These are phyloP conservation scores for Clitocybe nebularis DNA, from an alignment of 1,284 basidiomycete genomes.

Conservation along the genomic window DNA sequence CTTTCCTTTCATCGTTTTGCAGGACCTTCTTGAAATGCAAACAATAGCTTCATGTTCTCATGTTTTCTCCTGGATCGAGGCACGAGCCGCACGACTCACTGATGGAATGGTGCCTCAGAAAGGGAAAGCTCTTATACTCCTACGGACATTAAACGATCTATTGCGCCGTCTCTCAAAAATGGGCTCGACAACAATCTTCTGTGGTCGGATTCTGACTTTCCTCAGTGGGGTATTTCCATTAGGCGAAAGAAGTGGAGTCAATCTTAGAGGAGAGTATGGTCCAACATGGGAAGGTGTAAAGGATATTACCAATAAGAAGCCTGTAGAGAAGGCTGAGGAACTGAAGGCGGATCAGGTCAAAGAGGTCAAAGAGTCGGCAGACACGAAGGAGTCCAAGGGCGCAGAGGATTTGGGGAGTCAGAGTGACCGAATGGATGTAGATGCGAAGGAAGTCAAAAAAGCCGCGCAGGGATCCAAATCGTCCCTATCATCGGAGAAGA, in stretches of 20 bases:
- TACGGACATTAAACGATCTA: slow-evolving; percentile 85
- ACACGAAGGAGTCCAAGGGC: slow-evolving; percentile 33
- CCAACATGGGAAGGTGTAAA: slow-evolving; percentile 73
- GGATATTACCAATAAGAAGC: slow-evolving; percentile 25
- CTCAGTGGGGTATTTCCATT: slow-evolving; percentile 83
- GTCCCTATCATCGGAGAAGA: slow-evolving; percentile 49
- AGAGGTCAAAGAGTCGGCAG: slow-evolving; percentile 16
- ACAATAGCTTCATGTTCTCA: slow-evolving; percentile 79
- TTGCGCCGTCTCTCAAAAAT: slow-evolving; percentile 81
- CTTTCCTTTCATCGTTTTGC: slow-evolving; percentile 59
- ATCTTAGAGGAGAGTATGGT: slow-evolving; percentile 82
- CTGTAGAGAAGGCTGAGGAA: slow-evolving; percentile 24
- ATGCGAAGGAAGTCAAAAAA: slow-evolving; percentile 34
- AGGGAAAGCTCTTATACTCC: slow-evolving; percentile 80
- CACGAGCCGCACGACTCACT: slow-evolving; percentile 60
- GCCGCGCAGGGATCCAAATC: slow-evolving; percentile 19
- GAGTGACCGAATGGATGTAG: slow-evolving; percentile 40
- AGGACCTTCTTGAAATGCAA: slow-evolving; percentile 77
- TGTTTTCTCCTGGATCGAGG: slow-evolving; percentile 83
- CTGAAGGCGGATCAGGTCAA: slow-evolving; percentile 23
- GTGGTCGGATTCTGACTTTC: slow-evolving; percentile 84
- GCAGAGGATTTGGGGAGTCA: slow-evolving; percentile 24
- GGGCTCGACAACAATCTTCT: slow-evolving; percentile 79
- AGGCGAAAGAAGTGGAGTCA: slow-evolving; percentile 87
- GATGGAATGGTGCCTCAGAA: slow-evolving; percentile 77